Evolutionary conservation across 768 basidiomycete genomes (phyloP).

Genomic region (Coprinopsis cinerea): DNA sequence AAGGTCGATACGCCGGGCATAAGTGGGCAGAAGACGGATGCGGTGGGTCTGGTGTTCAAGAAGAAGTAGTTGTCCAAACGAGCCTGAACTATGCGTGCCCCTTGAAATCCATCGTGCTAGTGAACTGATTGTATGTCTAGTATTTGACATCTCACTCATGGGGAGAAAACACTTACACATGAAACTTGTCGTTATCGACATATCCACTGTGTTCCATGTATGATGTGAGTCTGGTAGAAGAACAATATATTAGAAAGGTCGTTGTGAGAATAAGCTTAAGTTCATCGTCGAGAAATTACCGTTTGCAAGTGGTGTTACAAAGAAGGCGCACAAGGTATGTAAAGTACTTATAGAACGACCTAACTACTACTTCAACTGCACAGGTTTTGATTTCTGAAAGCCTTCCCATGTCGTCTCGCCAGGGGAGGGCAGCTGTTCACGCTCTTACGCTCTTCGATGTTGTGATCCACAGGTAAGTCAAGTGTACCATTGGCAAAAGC

Average conservation of each 20-base stretch:
- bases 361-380: neutral
- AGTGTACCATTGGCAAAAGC: neutral
- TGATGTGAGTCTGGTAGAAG: neutral
- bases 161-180: neutral
- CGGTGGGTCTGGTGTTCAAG: neutral
- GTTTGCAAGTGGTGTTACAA: neutral
- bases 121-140: neutral
- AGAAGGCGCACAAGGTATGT: neutral
- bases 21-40: neutral
- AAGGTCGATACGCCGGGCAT: neutral
- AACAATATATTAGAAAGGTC: neutral
- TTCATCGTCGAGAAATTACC: neutral
- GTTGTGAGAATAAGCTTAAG: neutral
- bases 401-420: neutral
- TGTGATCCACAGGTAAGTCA: neutral
- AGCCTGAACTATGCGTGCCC: neutral
- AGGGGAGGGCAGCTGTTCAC: neutral
- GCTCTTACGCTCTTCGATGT: neutral
- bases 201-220: neutral
- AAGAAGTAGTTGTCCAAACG: neutral
- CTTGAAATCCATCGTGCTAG: neutral
- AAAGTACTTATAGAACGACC: neutral
- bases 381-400: neutral
- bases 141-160: neutral
- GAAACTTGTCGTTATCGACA: neutral